Evolutionary conservation across 371 early-diverging fungal genomes (phyloP), one percentile per base, ranked within the genome.

Genomic region (Saksenaea oblongispora): DNA sequence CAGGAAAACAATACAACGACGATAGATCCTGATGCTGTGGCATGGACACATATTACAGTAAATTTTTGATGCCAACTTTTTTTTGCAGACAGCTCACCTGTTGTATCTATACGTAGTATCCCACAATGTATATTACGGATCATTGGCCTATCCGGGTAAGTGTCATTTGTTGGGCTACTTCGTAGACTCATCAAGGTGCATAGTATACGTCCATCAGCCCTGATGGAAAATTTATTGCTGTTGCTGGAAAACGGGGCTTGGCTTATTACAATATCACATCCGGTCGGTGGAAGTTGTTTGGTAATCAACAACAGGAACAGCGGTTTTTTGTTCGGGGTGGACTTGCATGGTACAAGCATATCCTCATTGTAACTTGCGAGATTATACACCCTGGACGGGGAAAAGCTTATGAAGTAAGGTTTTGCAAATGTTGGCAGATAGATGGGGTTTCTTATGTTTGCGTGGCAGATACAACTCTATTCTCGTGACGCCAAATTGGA

Each of bases 71-170:
- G 15, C n/a, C 11, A 15, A 39, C 18, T 44, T 26, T 15, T 28
- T 36, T 1, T 27, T 35, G 9, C 27, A 36, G 26, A 22, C 37
- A 37, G 18, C 28, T 0, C n/a, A 47, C 14, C 10, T 42, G n/a
- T 3, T 14, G 39, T 39, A 11, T 11, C 5, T 3, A 22, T 22
- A 22, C 17, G 10, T 65, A 91, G 86, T 85, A 90, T 47, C 94
- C 94, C 0, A 73, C 78, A 10, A 84, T 89, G 65, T 94, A 94
- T 64, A 84, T 93, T 53, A 82, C 90, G 8, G 87, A 87, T 42
- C 91, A 93, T 64, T 94, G 94, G 94, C 94, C 94, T 5, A 91
- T 93, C 28, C 82, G 84, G 59, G 91, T 90, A 80, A 63, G 69
- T 44, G 47, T 13, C 5, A 4, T 22, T 39, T n/a, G 11, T 28